Base-by-base conservation (phyloP, 1,139 yeast species). In the Candida mesenterica region DNA sequence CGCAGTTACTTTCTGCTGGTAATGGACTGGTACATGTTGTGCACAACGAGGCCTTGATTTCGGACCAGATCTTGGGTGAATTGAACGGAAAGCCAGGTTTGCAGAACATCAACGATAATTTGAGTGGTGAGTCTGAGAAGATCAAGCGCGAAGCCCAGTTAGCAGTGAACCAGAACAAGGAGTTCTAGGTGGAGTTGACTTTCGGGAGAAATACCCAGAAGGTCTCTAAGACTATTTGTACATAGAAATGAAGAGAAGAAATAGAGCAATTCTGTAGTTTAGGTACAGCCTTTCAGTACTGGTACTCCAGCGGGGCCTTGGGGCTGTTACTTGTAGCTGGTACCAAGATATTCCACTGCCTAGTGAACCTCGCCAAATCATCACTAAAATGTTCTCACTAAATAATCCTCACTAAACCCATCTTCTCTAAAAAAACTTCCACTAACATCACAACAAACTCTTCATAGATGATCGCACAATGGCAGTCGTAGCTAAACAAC, bases 91-190 rank as follows among this genome's bases (percentile, higher is more conserved):
- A 52, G 43, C 55, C 60, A 4, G 60, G 81, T 15, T 62, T 75
- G 41, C 65, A 71, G 24, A 65, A 45, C 31, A 48, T 55, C 33
- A 43, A 45, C 39, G 51, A 44, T 29, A 40, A 43, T 18, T 43
- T 50, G 43, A 43, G 45, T 22, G 52, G 55, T 27, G 63, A 62
- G 38, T 49, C 59, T 19, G 73, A 68, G 48, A 52, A 47, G 41
- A 46, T 61, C 37, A 63, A 55, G 46, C 62, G 68, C 41, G 61
- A 63, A 41, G 75, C 75, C 16, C 60, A 61, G 40, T 38, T 56
- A 24, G 52, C 47, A 30, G 49, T 55, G 17, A 59, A 56, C 40
- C 49, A 53, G 23, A 13, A 15, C 13, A 26, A n/a, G 29, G 29
- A 14, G 5, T 22, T 22, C 28, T 28, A 24, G 26, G 13, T 24